phyloP scores from a whole-genome alignment of 2,329 filamentous ascomycete genomes.

The Capronia epimyces region DNA sequence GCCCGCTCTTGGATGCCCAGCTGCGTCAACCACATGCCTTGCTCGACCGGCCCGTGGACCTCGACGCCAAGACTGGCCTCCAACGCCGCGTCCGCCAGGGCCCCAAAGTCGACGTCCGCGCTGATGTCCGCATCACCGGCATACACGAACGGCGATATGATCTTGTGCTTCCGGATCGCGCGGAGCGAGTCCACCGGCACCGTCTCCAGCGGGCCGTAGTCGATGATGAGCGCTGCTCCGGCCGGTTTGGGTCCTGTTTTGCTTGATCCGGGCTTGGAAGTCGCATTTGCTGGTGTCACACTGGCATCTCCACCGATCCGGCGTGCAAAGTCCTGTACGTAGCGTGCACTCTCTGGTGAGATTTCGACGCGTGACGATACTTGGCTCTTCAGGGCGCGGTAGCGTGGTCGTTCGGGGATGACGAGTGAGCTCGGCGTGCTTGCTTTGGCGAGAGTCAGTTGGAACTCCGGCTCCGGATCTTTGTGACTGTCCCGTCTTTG shows the following conservation, averaged over 20 bases:
- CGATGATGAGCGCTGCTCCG: conserved; percentile 88
- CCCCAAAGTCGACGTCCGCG: conserved; percentile 89
- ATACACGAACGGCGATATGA: conserved; percentile 70
- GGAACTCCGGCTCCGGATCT: conserved; percentile 69
- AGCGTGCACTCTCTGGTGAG: conserved; percentile 78
- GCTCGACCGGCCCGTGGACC: conserved; percentile 85
- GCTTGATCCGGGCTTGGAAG: conserved; percentile 32
- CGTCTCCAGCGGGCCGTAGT: conserved; percentile 76
- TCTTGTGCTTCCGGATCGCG: conserved; percentile 72
- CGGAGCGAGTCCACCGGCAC: conserved; percentile 86
- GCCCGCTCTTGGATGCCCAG: conserved; percentile 83
- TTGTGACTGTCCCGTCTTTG: conserved; percentile 33
- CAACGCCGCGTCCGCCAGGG: conserved; percentile 74
- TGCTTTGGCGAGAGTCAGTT: conserved; percentile 69
- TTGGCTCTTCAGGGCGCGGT: conserved; percentile 64
- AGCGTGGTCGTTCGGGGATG: conserved; percentile 73
- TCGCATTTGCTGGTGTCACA: conserved; percentile 1
- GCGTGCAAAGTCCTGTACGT: conserved; percentile 72
- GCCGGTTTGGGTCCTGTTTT: conserved; percentile 56
- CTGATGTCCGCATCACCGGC: conserved; percentile 83
- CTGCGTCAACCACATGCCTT: conserved; percentile 68
- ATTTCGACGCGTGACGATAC: conserved; percentile 76
- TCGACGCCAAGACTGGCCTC: conserved; percentile 73
- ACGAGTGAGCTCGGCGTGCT: conserved; percentile 78
- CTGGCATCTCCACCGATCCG: conserved; percentile 65